These are phyloP conservation scores for Limnomonas spitsbergensis DNA, from an alignment of 139 green algal genomes.

Conservation along the genomic window DNA sequence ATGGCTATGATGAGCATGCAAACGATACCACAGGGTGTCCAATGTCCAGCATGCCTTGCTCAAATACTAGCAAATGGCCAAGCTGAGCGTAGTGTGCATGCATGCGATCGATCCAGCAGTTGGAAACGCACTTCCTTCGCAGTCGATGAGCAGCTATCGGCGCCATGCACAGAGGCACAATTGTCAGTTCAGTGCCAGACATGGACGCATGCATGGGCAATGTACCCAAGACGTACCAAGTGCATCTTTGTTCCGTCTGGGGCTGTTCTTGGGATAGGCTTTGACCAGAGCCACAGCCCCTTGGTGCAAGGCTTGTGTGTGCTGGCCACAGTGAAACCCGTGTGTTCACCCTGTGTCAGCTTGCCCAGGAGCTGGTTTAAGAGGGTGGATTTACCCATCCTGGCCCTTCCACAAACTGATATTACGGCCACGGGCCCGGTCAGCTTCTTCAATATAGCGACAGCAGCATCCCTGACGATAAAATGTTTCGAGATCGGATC, in stretches of 20 bases:
- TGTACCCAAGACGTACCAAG: slow-evolving; percentile 49
- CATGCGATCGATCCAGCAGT: not conserved
- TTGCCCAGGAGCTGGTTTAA: slow-evolving; percentile 22
- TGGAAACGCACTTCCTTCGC: slow-evolving; percentile 17
- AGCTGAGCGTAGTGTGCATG: too few relatives aligned
- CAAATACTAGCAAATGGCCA: too few relatives aligned
- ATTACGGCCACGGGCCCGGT: slow-evolving; percentile 11
- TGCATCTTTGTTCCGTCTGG: slow-evolving; percentile 72
- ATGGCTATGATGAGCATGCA: not conserved
- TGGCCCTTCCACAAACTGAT: slow-evolving; percentile 22
- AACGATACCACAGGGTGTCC: too few relatives aligned
- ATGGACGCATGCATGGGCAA: too few relatives aligned
- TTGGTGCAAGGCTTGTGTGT: slow-evolving; percentile 92
- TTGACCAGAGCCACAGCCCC: slow-evolving; percentile 94
- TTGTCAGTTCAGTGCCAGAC: too few relatives aligned
- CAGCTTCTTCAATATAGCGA: not conserved
- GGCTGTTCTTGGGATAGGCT: slow-evolving; percentile 54
- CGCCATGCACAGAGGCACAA: not conserved
- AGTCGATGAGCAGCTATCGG: slow-evolving; percentile 14
- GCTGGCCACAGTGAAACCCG: slow-evolving; percentile 66
- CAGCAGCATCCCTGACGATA: not conserved
- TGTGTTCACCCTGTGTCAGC: not conserved
- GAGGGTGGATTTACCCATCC: slow-evolving; percentile 20
- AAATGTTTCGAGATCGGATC: slow-evolving; percentile 7
- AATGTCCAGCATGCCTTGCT: too few relatives aligned